Conservation (phyloP, 1,139 yeast genomes). For the Lipomyces yarrowii region DNA sequence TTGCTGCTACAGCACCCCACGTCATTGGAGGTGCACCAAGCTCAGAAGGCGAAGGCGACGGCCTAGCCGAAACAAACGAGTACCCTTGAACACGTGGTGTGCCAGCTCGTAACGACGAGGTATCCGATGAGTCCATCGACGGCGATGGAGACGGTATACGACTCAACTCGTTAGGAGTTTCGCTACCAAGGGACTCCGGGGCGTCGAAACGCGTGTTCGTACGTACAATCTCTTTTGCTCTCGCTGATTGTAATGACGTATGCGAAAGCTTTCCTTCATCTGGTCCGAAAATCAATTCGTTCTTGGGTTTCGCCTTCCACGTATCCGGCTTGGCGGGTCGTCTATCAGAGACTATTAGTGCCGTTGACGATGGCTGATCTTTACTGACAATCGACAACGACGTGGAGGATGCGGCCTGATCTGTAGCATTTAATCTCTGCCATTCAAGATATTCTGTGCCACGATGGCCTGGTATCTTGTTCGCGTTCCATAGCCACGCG, state of each 20-base stretch:
- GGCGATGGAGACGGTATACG: neutral
- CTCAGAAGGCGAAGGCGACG: constrained; percentile 28
- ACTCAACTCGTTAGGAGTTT: neutral
- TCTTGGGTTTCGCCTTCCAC: constrained; percentile 29
- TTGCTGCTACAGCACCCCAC: constrained; percentile 14
- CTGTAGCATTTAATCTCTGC: neutral
- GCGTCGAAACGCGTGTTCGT: constrained; percentile 32
- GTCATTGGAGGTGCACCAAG: constrained; percentile 26
- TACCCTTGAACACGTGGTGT: constrained; percentile 29
- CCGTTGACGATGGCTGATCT: neutral
- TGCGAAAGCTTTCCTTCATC: constrained; percentile 23
- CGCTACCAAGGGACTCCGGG: neutral
- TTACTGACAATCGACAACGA: neutral
- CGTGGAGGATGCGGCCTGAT: neutral
- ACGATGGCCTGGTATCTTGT: constrained; percentile 29
- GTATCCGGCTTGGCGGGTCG: constrained; percentile 17
- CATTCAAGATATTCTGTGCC: constrained; percentile 9
- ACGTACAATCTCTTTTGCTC: constrained; percentile 30
- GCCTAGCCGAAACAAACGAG: constrained; percentile 27
- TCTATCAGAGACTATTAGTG: constrained; percentile 5
- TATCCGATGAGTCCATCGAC: neutral
- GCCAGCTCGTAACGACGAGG: neutral
- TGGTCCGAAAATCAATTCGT: constrained; percentile 37
- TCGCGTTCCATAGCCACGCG: constrained; percentile 38
- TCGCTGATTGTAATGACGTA: constrained; percentile 13